Conservation (phyloP, 345 rosid species). For the Rhodamnia rubescens region DNA sequence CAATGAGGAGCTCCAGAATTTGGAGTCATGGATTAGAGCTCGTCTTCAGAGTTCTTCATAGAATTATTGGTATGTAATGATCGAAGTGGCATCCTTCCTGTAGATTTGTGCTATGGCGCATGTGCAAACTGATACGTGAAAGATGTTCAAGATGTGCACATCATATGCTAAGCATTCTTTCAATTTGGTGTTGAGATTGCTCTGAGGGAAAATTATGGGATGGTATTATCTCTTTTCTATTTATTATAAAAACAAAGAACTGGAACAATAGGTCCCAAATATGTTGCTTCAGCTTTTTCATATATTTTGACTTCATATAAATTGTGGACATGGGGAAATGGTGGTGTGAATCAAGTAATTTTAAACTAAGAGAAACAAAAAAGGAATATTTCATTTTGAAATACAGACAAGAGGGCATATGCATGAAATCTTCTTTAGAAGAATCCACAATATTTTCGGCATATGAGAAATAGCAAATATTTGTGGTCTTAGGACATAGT, state of each 20-base stretch:
- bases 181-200: background rate
- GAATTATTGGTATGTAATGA: background rate
- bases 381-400: background rate
- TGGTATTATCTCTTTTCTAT: background rate
- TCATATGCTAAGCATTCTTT: background rate
- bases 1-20: conserved; percentile 39
- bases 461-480: background rate
- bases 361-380: background rate
- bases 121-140: background rate
- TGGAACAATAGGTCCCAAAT: background rate
- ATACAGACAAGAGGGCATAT: background rate
- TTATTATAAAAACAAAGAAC: background rate
- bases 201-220: background rate
- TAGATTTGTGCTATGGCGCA: background rate
- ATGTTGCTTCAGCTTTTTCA: background rate
- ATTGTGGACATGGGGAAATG: background rate
- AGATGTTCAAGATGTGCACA: background rate
- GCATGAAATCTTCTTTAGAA: background rate
- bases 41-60: conserved; percentile 44
- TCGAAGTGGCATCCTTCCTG: background rate
- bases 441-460: background rate
- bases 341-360: background rate
- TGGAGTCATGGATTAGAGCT: conserved; percentile 62
- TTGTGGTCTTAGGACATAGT: background rate
- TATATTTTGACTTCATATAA: background rate